Conservation (phyloP, 2,329 filamentous ascomycete species). For the Pseudogymnoascus sp. region DNA sequence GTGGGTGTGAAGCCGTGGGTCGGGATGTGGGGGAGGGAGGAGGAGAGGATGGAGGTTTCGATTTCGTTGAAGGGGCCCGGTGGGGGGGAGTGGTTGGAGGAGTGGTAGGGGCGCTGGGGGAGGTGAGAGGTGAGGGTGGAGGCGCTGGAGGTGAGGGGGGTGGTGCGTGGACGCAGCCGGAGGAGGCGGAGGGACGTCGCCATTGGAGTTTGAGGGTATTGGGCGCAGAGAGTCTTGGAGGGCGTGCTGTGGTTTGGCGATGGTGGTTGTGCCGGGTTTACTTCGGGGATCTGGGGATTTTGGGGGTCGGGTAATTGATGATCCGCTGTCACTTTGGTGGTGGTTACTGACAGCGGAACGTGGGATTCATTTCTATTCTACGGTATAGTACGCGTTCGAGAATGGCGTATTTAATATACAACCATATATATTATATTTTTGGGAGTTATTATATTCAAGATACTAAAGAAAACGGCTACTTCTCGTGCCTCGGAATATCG, state of each 20-base stretch:
- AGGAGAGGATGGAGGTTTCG: slow-evolving; percentile 71
- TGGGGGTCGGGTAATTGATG: not conserved
- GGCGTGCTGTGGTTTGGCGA: not conserved
- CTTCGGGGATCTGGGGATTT: not conserved
- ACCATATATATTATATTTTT: not conserved
- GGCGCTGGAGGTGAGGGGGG: slow-evolving; percentile 20
- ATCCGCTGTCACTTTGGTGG: not conserved
- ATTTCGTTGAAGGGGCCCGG: slow-evolving; percentile 52
- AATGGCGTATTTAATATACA: not conserved
- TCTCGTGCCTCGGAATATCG: not conserved
- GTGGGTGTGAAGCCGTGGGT: slow-evolving; percentile 71
- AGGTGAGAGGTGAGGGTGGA: slow-evolving; percentile 12
- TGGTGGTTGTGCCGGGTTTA: not conserved
- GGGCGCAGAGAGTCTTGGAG: not conserved
- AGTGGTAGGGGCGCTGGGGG: slow-evolving; percentile 52
- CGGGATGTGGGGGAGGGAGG: slow-evolving; percentile 74
- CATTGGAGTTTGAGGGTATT: not conserved
- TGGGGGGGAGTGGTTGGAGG: slow-evolving; percentile 57
- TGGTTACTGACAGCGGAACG: not conserved
- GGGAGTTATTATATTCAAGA: not conserved
- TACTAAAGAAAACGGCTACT: not conserved
- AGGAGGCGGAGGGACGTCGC: slow-evolving; percentile 10
- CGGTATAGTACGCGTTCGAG: not conserved
- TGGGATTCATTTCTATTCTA: not conserved
- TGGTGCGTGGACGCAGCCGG: not conserved